Evolutionary conservation across 2,329 filamentous ascomycete species (phyloP), one percentile per base, ranked within the genome.

Genomic region (Fragosphaeria purpurea): DNA sequence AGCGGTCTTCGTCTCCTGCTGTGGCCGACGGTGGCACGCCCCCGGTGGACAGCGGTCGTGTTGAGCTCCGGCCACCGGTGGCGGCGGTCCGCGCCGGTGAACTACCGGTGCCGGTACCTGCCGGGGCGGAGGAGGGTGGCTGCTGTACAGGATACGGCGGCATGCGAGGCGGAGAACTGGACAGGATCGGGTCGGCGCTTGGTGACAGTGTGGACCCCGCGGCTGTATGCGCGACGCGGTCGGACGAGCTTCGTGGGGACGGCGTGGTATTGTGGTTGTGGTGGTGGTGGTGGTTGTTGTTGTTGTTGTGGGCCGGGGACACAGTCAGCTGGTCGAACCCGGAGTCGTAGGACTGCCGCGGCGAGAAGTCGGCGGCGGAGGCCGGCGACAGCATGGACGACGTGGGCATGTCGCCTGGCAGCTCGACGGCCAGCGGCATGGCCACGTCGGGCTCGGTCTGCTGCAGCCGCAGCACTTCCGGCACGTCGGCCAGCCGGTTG

Each of bases 271-370:
- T 50, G 13, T 60, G 49, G 4, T 55, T 60, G 42, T 61, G 50
- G 4, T 56, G 62, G 41, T 64, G 67, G 42, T 70, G 69, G 4
- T 80, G 62, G 48, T 63, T 73, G 39, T 81, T 78, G 3, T 65
- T 43, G 22, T 13, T 61, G 0, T 22, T 22, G 22, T 22, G 22
- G 22, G 22, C 22, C 22, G 22, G 22, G 22, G 22, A 22, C 22
- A 22, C 22, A 22, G 22, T 22, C 22, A 22, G 22, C 22, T 22
- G 22, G 22, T 22, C 22, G 22, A 22, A 22, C 22, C 75, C 76
- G 0, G 77, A 80, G 30, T 81, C 78, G 56, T 78, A 81, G 0
- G 78, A 81, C 41, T 74, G 70, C 5, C 74, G 70, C 63, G 61
- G 38, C 70, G 69, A 7, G 68, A 65, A 47, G 56, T 63, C 39